Conservation (phyloP, 257 asterid genomes). For the Solanum habrochaites region DNA sequence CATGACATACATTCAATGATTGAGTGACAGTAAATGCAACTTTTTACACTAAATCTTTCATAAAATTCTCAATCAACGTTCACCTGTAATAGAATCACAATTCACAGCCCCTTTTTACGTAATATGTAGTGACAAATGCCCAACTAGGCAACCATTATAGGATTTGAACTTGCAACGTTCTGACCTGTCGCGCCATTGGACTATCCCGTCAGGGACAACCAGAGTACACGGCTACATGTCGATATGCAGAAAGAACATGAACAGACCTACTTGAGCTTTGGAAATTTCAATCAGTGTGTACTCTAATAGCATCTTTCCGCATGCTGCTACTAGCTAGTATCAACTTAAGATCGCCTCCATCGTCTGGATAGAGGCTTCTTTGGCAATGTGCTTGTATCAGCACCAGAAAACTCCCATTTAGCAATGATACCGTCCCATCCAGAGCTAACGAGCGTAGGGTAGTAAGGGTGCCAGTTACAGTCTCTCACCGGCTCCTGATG, state of each 20-base stretch:
- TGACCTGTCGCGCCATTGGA: not conserved
- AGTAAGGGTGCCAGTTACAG: conserved; percentile 90
- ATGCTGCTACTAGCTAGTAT: conserved; percentile 17
- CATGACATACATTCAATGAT: not conserved
- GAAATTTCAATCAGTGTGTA: not conserved
- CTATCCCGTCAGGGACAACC: not conserved
- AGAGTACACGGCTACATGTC: not conserved
- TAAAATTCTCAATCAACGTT: not conserved
- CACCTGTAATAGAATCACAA: not conserved
- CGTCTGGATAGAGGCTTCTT: conserved; percentile 23
- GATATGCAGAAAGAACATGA: not conserved
- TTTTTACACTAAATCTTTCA: not conserved
- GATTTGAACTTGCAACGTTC: not conserved
- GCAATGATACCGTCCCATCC: conserved; percentile 84
- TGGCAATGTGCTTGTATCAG: conserved; percentile 10
- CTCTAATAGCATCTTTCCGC: not conserved
- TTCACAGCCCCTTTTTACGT: not conserved
- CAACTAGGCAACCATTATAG: not conserved
- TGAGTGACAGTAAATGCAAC: not conserved
- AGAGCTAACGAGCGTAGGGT: conserved; percentile 74
- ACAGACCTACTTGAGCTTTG: not conserved
- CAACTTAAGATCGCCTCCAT: conserved; percentile 10
- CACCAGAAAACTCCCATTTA: conserved; percentile 72
- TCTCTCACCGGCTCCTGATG: conserved; percentile 75
- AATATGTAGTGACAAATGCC: not conserved